Evolutionary conservation across 2,329 filamentous ascomycete genomes (phyloP), one percentile per base, ranked within the genome.

Genomic region (Hymenoscyphus scutula): DNA sequence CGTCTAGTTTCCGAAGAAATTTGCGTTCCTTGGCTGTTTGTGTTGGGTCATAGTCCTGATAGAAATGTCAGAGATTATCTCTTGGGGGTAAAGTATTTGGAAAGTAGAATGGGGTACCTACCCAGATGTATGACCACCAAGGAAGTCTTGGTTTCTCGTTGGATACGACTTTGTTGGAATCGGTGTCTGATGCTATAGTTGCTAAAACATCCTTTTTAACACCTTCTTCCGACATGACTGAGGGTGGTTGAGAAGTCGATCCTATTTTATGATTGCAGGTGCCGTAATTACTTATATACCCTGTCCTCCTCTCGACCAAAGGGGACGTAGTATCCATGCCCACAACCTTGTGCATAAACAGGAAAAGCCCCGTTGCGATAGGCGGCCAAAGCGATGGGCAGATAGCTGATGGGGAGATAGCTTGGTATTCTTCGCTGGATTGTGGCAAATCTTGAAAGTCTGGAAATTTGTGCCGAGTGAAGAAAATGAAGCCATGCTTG

Each of bases 61-160:
- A 23, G 25, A 19, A 25, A 34, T 32, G 27, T 56, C 27, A 56
- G 48, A 8, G 15, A 30, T 15, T 59, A 30, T 30, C 5, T 17
- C 13, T 5, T 6, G 13, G 17, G 48, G 19, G 13, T 32, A 3
- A 30, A 53, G 19, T 10, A n/a, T 7, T n/a, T 15, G 34, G 10
- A 38, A 30, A 29, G 13, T 3, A 15, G n/a, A 15, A 25, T n/a
- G 41, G 38, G 13, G 19, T 6, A 64, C 56, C 29, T 60, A 71
- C 70, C 69, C 70, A 71, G 29, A 70, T 65, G 34, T 69, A 70
- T 17, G 65, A 65, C 70, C 68, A 72, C 70, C 70, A 72, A 27
- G 67, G 70, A 27, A 60, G 27, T 37, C 67, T 68, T 34, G 64
- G 41, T 7, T 63, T 27, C 11, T 60, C 41, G n/a, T 54, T 13